Evolutionary conservation across 352 stramenopile species (phyloP).

Genomic region (Peronosclerospora sorghi): DNA sequence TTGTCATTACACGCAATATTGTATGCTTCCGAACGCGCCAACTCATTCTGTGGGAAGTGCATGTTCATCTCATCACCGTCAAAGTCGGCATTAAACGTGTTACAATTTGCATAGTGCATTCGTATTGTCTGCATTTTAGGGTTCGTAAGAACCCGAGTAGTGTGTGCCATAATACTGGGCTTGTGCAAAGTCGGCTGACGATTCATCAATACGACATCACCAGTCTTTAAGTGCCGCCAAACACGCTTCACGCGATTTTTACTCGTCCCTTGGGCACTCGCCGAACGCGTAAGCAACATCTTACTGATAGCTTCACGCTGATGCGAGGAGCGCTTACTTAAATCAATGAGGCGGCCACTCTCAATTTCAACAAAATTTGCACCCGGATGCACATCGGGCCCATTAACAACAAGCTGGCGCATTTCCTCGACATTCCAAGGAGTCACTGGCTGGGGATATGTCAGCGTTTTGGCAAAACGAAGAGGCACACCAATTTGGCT

Average conservation of each 20-base stretch:
- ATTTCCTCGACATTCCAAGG: conserved; percentile 97
- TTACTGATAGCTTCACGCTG: conserved; percentile 94
- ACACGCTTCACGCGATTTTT: conserved; percentile 91
- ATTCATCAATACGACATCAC: conserved; percentile 99
- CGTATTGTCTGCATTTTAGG: conserved; percentile 98
- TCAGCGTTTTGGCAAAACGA: conserved; percentile 96
- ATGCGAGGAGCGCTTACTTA: conserved; percentile 88
- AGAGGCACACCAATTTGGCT: conserved; percentile 99
- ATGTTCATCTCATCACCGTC: conserved; percentile 99
- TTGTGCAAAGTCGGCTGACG: conserved; percentile 99
- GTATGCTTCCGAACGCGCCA: conserved; percentile 95
- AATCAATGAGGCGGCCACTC: conserved; percentile 87
- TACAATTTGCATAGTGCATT: conserved; percentile 99
- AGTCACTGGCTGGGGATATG: conserved; percentile 96
- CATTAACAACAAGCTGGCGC: conserved; percentile 93
- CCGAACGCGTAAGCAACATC: conserved; percentile 86
- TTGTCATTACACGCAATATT: conserved; percentile 96
- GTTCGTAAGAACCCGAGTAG: conserved; percentile 93
- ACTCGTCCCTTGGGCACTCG: conserved; percentile 62
- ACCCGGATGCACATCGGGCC: conserved; percentile 92
- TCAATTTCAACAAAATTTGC: conserved; percentile 97
- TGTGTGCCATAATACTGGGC: conserved; percentile 99
- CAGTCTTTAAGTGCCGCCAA: conserved; percentile 95
- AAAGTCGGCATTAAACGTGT: conserved; percentile 99
- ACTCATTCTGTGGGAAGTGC: conserved; percentile 98